Percentiles rank a stretch among this genome's conserved stretches.
phyloP scores from a whole-genome alignment of 768 basidiomycete species.

The Mycena latifolia region DNA sequence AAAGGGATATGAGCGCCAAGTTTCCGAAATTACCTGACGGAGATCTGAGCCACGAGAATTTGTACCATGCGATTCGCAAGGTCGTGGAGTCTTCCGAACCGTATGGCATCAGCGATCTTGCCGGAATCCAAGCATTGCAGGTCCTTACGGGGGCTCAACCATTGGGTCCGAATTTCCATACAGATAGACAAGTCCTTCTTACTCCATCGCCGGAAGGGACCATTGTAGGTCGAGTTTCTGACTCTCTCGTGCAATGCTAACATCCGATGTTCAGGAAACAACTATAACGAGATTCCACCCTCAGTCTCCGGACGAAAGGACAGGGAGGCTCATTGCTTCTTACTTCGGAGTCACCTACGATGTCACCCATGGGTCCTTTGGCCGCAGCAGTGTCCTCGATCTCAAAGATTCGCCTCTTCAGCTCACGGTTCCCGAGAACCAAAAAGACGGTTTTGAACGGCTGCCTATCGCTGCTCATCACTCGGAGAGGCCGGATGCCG shows the following conservation, averaged over 20 bases:
- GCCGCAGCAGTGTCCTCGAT: slow-evolving; percentile 16
- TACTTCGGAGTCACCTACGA: slow-evolving; percentile 19
- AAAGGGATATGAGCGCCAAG: too few species aligned
- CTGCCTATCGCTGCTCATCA: slow-evolving; percentile 6
- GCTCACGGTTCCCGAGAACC: slow-evolving; percentile 6
- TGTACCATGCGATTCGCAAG: slow-evolving; percentile 19
- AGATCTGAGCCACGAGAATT: slow-evolving; percentile 19
- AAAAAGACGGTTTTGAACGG: background rate
- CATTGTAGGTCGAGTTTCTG: background rate
- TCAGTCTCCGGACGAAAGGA: too few species aligned
- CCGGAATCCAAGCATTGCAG: slow-evolving; percentile 9
- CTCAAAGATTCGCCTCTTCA: background rate
- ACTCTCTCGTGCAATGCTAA: too few species aligned
- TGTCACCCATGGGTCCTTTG: slow-evolving; percentile 17
- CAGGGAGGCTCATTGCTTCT: slow-evolving; percentile 7
- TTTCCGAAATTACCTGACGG: slow-evolving; percentile 13
- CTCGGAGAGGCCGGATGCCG: slow-evolving; percentile 13
- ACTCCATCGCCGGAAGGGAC: background rate
- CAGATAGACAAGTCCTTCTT: slow-evolving; percentile 6
- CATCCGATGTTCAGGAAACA: too few species aligned
- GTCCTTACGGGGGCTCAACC: slow-evolving; percentile 14
- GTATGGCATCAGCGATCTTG: slow-evolving; percentile 8
- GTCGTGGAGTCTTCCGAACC: slow-evolving; percentile 8
- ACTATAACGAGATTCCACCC: too few species aligned
- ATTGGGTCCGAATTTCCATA: background rate